Conservation (phyloP, 2,329 filamentous ascomycete genomes). For the Bipolaris cookei region DNA sequence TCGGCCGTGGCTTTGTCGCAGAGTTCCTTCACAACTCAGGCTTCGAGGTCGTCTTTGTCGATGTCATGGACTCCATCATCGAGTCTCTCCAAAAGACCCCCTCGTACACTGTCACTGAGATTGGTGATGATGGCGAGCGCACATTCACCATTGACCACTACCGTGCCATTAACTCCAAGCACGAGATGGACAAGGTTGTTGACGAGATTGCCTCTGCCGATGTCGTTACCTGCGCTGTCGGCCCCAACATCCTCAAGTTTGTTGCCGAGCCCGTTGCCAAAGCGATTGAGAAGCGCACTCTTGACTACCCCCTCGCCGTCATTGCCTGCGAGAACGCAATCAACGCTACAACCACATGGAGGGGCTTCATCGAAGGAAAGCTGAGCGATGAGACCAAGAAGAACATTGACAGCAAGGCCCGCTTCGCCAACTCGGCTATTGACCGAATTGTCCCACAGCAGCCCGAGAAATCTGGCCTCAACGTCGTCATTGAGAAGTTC, state of each 20-base stretch:
- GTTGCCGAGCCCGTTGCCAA: slow-evolving; percentile 95
- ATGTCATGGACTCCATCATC: slow-evolving; percentile 87
- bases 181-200: slow-evolving; percentile 79
- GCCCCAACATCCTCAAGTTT: slow-evolving; percentile 94
- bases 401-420: slow-evolving; percentile 74
- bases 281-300: slow-evolving; percentile 79
- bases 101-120: slow-evolving; percentile 91
- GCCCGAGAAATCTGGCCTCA: slow-evolving; percentile 76
- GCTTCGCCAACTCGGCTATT: slow-evolving; percentile 97
- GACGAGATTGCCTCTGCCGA: slow-evolving; percentile 87
- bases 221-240: slow-evolving; percentile 94
- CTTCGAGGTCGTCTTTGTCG: slow-evolving; percentile 95
- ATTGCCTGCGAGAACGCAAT: slow-evolving; percentile 99
- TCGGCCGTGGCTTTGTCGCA: slow-evolving; percentile 57
- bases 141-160: slow-evolving; percentile 91
- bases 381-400: slow-evolving; percentile 71
- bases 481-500: slow-evolving; percentile 97
- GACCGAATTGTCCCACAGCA: slow-evolving; percentile 97
- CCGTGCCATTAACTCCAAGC: slow-evolving; percentile 93
- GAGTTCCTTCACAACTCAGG: slow-evolving; percentile 88
- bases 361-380: slow-evolving; percentile 77
- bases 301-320: slow-evolving; percentile 75
- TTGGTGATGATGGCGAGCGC: slow-evolving; percentile 80
- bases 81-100: slow-evolving; percentile 74
- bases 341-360: slow-evolving; percentile 87